phyloP scores from a whole-genome alignment of 441 rosid species.

The Gossypium gossypioides region DNA sequence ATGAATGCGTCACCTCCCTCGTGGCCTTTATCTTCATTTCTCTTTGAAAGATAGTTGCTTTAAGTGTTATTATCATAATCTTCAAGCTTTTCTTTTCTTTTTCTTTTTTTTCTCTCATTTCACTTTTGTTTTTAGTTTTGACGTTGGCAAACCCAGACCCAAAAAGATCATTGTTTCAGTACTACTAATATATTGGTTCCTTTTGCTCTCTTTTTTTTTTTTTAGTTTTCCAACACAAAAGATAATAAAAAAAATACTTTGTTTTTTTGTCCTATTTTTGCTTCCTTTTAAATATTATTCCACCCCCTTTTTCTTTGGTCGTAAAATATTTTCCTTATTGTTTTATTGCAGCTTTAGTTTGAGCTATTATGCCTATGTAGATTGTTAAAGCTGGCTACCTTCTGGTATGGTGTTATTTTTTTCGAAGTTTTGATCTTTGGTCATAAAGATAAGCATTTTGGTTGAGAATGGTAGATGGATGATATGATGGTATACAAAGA shows the following conservation, averaged over 20 bases:
- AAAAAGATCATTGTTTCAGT: neutral
- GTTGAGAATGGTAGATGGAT: neutral
- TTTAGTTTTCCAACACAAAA: neutral
- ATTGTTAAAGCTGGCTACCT: neutral
- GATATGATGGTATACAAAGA: neutral
- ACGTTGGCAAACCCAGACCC: neutral
- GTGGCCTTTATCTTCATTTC: neutral
- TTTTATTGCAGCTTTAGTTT: slow-evolving; percentile 1
- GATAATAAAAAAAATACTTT: neutral
- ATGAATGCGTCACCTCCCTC: neutral
- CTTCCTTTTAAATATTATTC: neutral
- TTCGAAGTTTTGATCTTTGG: slow-evolving; percentile 13
- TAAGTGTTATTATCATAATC: neutral
- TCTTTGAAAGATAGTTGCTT: neutral
- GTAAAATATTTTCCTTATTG: neutral
- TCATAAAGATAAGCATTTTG: neutral
- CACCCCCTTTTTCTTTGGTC: neutral
- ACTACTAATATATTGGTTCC: neutral
- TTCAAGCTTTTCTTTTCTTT: neutral
- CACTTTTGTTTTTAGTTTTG: neutral
- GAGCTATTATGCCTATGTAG: neutral
- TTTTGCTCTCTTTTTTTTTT: neutral
- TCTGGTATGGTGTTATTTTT: neutral
- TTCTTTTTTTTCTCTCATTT: neutral
- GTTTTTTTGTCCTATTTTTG: slow-evolving; percentile 10